A percentile compares a stretch with the other conserved stretches of the same genome.
These are phyloP conservation scores for Vigna reflexopilosa DNA, from an alignment of 306 rosid genomes.

Conservation along the genomic window DNA sequence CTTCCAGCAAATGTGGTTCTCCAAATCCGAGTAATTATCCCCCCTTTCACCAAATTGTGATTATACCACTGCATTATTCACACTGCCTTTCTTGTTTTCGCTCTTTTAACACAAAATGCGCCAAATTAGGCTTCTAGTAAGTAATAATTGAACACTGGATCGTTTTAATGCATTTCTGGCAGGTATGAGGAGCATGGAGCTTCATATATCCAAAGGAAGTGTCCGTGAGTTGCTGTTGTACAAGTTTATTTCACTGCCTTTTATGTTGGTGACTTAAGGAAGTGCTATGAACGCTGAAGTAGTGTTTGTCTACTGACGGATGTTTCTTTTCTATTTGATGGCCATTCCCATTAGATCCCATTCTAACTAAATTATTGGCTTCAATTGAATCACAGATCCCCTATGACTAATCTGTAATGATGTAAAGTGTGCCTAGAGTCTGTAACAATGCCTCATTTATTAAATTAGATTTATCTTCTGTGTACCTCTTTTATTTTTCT, in stretches of 20 bases:
- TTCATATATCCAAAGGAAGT: conserved; percentile 91
- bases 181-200: conserved; percentile 99
- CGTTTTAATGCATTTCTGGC: conserved; percentile 35
- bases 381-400: conserved; percentile 20
- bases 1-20: conserved; percentile 90
- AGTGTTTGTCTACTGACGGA: conserved; percentile 23
- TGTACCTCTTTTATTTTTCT: not conserved
- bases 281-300: conserved; percentile 21
- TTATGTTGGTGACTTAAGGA: conserved; percentile 30
- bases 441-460: conserved; percentile 18
- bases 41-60: not conserved
- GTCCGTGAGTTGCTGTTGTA: conserved; percentile 62
- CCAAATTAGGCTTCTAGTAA: conserved; percentile 7
- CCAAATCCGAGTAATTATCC: conserved; percentile 83
- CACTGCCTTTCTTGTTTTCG: not conserved
- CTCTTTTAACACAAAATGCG: not conserved
- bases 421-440: conserved; percentile 40
- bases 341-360: conserved; percentile 13
- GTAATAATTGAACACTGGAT: not conserved
- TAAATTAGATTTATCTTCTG: conserved; percentile 24
- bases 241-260: conserved; percentile 38
- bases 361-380: conserved; percentile 38
- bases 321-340: conserved; percentile 11
- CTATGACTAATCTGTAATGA: conserved; percentile 30
- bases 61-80: conserved; percentile 4